Evolutionary conservation across 2,329 filamentous ascomycete genomes (phyloP).

Genomic region (Graphium sp.): DNA sequence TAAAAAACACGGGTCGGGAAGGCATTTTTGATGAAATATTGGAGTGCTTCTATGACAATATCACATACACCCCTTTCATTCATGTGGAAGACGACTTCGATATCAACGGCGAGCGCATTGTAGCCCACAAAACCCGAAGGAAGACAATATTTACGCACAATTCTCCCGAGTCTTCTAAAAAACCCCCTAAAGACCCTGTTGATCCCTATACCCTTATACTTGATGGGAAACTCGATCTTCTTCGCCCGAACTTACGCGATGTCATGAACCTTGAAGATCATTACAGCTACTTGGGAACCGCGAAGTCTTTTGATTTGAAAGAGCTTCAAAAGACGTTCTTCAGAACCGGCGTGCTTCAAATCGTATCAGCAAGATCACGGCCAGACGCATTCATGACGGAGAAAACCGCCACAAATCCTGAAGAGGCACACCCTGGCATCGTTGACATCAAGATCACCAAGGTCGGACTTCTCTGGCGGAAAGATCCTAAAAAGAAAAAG

Average conservation of each 20-base stretch:
- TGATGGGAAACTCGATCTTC: slow-evolving; percentile 66
- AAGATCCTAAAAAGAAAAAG: slow-evolving; percentile 86
- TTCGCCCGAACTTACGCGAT: slow-evolving; percentile 80
- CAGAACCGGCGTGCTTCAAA: slow-evolving; percentile 81
- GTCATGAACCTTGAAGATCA: slow-evolving; percentile 84
- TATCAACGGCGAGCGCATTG: slow-evolving; percentile 56
- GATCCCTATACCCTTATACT: slow-evolving; percentile 92
- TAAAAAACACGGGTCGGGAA: slow-evolving; percentile 86
- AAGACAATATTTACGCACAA: slow-evolving; percentile 50
- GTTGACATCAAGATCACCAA: slow-evolving; percentile 97
- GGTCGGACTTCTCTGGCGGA: slow-evolving; percentile 86
- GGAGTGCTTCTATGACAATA: slow-evolving; percentile 96
- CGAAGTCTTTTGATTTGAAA: slow-evolving; percentile 58
- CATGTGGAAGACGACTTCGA: slow-evolving; percentile 88
- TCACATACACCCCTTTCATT: slow-evolving; percentile 95
- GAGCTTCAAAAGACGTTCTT: slow-evolving; percentile 81
- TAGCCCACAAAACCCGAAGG: slow-evolving; percentile 56
- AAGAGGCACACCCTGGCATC: slow-evolving; percentile 77
- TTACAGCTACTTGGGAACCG: slow-evolving; percentile 73
- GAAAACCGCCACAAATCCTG: slow-evolving; percentile 66
- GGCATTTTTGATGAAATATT: slow-evolving; percentile 87
- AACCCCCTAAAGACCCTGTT: slow-evolving; percentile 54
- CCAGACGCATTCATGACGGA: slow-evolving; percentile 92
- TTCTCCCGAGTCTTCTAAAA: slow-evolving; percentile 34
- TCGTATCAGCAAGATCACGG: slow-evolving; percentile 81